Evolutionary conservation across 192 early-diverging fungal genomes (phyloP), one percentile per base, ranked within the genome.

Genomic region (Entomortierella parvispora): DNA sequence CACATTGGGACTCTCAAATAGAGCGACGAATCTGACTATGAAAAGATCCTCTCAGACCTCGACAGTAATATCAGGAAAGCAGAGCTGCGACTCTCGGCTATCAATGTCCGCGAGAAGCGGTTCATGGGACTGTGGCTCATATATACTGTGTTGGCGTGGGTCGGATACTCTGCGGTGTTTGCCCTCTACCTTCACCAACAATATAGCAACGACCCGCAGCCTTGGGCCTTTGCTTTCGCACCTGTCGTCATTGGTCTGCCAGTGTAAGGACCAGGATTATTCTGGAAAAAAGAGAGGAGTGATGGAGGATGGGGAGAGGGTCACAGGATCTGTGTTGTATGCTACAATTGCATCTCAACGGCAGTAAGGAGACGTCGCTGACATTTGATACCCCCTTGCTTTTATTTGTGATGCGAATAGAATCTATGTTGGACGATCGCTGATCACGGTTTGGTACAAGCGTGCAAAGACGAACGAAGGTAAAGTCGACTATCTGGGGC

Each of bases 41-140:
- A 83, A 76, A 75, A 71, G 62, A 83, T 83, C 65, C 81, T 92
- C 23, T 88, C 86, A 28, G 85, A 89, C 43, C 85, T 93, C 7
- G 90, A 91, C 61, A 85, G 75, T 28, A 86, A 90, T 44, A 87
- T 89, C 48, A 80, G 90, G 52, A 84, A 79, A 28, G 81, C 90
- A 9, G 89, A 93, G 63, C 54, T 82, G 29, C 79, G 86, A 77
- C 83, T 92, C 44, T 84, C 86, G 42, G 91, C 89, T 62, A 88
- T 91, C 55, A 85, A 86, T 65, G 79, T 92, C 10, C 79, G 88
- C 3, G 86, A 92, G 54, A 85, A 81, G 28, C 65, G 85, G n/a
- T 62, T 88, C 4, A 53, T 82, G 49, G 68, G 83, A 14, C 70
- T 82, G 45, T 92, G 85, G 83, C 74, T 91, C 18, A 80, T 84